Percentiles rank a stretch among this genome's conserved stretches.
phyloP scores from a whole-genome alignment of 768 basidiomycete species.

The Leccinum variicolor region DNA sequence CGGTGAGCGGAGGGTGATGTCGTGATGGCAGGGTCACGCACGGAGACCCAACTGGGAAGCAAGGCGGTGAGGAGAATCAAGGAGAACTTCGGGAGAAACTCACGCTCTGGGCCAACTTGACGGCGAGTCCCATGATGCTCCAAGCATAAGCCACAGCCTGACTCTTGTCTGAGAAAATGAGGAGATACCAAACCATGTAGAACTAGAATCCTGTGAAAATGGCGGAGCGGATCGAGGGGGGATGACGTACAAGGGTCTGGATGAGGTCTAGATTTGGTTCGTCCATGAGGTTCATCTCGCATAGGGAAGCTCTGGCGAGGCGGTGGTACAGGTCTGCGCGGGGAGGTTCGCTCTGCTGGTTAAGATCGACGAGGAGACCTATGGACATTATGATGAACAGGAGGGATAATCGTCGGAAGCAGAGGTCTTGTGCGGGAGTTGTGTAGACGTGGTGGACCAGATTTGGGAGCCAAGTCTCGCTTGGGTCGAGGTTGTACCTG shows the following conservation, averaged over 20 bases:
- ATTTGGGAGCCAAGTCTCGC: slow-evolving; percentile 68
- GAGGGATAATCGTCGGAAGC: slow-evolving; percentile 64
- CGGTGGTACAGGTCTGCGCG: slow-evolving; percentile 65
- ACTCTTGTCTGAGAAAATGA: slow-evolving; percentile 71
- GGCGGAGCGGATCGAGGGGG: not conserved
- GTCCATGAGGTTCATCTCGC: slow-evolving; percentile 72
- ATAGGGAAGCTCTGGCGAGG: slow-evolving; percentile 62
- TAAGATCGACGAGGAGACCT: slow-evolving; percentile 65
- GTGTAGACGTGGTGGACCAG: slow-evolving; percentile 66
- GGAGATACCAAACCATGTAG: slow-evolving; percentile 73
- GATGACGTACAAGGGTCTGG: slow-evolving; percentile 53
- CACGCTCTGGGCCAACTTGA: slow-evolving; percentile 71
- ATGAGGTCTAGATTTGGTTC: slow-evolving; percentile 73
- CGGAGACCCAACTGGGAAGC: slow-evolving; percentile 58
- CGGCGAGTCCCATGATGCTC: slow-evolving; percentile 73
- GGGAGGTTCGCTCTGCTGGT: slow-evolving; percentile 49
- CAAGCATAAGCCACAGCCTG: slow-evolving; percentile 72
- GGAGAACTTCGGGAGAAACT: slow-evolving; percentile 25
- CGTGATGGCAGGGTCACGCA: slow-evolving; percentile 34
- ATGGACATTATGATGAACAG: slow-evolving; percentile 72
- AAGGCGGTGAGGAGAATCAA: slow-evolving; percentile 3
- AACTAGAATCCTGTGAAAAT: slow-evolving; percentile 46
- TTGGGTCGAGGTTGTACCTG: slow-evolving; percentile 68
- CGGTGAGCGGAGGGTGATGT: slow-evolving; percentile 19
- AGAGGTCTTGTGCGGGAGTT: slow-evolving; percentile 54